Base-by-base conservation (phyloP, 2,329 filamentous ascomycete species). In the Alternaria sp. region DNA sequence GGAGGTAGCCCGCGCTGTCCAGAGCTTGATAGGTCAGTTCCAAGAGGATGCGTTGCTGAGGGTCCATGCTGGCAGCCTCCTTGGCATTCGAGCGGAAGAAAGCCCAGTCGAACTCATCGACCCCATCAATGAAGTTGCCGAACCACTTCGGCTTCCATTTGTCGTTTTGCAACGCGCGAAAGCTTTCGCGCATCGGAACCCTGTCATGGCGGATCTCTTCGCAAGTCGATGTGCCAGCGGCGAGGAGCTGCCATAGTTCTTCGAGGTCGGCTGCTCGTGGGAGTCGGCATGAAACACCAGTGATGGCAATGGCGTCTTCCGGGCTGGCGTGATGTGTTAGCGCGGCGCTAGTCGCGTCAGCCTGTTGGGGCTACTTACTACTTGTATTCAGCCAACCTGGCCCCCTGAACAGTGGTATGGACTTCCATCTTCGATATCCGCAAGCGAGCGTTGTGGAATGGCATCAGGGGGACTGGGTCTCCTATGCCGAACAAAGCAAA, bases 11-110 rank as follows among this genome's bases (percentile, higher is more conserved):
- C 9, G 65, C 71, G 32, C 71, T 75, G 51, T 81, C 80, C 3
- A 86, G 59, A 3, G 80, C 77, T 64, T 81, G 72, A 40, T 74
- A 78, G 0, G 69, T 62, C 6, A 71, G 52, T 54, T 78, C 68
- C 12, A 78, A 59, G 3, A 73, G 44, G 11, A 73, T 58, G 3
- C 76, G 65, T 40, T 77, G 72, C 46, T 77, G 71, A 19, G 74
- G 74, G 40, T 77, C 74, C 67, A 73, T 72, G 23, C 59, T 54
- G 2, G 63, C 57, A 3, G 74, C 71, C 25, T 77, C 74, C 10
- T 59, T 58, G 12, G 61, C 44, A 10, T 65, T 70, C 11, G 67
- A 63, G 11, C 61, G 49, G 46, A 78, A 78, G 61, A 78, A 77
- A 3, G 45, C 36, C 30, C 79, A 74, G 44, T 83, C 79, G 36